Conservation (phyloP, 225 moss, liverwort and hornwort species). For the Polytrichum formosum region DNA sequence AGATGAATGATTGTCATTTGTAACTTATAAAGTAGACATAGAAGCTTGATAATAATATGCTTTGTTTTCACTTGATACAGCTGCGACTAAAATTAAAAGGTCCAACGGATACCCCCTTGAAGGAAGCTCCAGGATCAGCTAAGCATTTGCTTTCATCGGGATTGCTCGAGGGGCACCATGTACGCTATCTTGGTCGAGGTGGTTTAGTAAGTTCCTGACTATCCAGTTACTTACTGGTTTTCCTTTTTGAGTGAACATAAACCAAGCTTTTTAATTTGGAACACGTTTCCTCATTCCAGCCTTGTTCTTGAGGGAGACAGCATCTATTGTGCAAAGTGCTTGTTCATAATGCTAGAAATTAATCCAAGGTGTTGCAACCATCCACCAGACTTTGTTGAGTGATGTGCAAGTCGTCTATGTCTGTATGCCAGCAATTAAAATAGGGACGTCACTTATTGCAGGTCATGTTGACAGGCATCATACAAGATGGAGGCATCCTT, state of each 20-base stretch:
- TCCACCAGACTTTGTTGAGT: too few species aligned
- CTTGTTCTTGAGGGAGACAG: too few species aligned
- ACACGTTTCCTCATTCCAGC: too few species aligned
- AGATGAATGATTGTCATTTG: neutral
- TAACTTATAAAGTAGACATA: neutral
- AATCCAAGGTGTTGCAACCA: too few species aligned
- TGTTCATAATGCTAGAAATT: too few species aligned
- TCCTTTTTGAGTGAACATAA: slow-evolving; percentile 3
- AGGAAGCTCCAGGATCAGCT: slow-evolving; percentile 81
- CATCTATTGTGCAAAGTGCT: too few species aligned
- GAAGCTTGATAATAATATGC: neutral
- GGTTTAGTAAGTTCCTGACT: slow-evolving; percentile 54
- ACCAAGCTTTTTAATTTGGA: neutral
- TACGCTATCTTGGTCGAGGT: slow-evolving; percentile 81
- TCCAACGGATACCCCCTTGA: slow-evolving; percentile 40
- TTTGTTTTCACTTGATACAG: slow-evolving; percentile 13
- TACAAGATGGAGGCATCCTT: slow-evolving; percentile 65
- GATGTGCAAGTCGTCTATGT: too few species aligned
- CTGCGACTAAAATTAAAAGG: slow-evolving; percentile 62
- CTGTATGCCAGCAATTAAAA: too few species aligned
- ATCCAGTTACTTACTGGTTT: slow-evolving; percentile 10
- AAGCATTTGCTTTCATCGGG: slow-evolving; percentile 83
- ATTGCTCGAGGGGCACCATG: slow-evolving; percentile 79
- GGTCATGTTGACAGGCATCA: slow-evolving; percentile 81
- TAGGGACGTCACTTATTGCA: slow-evolving; percentile 8